These are phyloP conservation scores for Metschnikowia noctiluminum DNA, from an alignment of 805 yeast genomes.

Conservation along the genomic window DNA sequence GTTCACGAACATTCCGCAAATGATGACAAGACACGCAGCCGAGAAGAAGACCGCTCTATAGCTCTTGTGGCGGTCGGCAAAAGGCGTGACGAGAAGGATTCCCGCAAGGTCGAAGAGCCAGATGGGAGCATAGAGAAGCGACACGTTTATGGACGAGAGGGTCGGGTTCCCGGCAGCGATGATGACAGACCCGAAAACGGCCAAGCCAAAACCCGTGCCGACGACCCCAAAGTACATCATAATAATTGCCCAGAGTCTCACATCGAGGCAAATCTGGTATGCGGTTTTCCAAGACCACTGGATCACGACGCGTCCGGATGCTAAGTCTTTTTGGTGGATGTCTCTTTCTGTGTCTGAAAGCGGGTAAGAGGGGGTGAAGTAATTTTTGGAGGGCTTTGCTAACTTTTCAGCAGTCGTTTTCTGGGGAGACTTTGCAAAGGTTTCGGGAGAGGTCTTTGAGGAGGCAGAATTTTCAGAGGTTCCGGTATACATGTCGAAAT, in stretches of 20 bases:
- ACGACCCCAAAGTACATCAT: conserved; percentile 92
- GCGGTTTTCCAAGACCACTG: conserved; percentile 64
- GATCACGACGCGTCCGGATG: conserved; percentile 41
- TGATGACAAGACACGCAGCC: conserved; percentile 60
- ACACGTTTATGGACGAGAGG: conserved; percentile 62
- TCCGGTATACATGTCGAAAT: too few species aligned
- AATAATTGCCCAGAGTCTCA: conserved; percentile 73
- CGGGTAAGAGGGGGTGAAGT: conserved; percentile 41
- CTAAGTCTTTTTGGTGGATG: conserved; percentile 63
- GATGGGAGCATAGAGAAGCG: conserved; percentile 80
- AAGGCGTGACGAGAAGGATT: conserved; percentile 69
- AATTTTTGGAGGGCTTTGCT: not conserved
- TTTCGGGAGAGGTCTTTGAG: too few species aligned
- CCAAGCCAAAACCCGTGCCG: conserved; percentile 82
- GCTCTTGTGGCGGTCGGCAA: conserved; percentile 65
- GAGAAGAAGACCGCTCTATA: conserved; percentile 62
- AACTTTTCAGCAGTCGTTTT: conserved; percentile 16
- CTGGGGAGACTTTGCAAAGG: too few species aligned
- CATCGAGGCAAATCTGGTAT: conserved; percentile 50
- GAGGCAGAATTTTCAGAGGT: too few species aligned
- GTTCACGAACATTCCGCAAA: conserved; percentile 69
- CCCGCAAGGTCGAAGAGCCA: conserved; percentile 86
- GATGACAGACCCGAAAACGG: conserved; percentile 79
- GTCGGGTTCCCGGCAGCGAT: conserved; percentile 60
- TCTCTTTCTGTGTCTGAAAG: conserved; percentile 48